Base-by-base conservation (phyloP, 192 early-diverging fungal genomes). In the Umbelopsis isabellina region DNA sequence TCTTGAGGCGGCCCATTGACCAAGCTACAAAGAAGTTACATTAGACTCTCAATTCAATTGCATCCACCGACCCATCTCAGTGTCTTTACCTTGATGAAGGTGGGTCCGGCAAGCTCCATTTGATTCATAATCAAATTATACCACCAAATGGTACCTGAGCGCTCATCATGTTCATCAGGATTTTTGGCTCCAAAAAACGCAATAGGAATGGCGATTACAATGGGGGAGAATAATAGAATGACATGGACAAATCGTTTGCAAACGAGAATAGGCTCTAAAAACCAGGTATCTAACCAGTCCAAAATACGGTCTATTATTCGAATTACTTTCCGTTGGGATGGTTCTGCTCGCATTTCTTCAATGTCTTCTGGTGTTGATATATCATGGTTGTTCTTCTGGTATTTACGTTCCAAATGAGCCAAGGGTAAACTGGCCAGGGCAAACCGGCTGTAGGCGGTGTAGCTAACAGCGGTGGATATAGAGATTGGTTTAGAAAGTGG, bases 1-100 rank as follows among this genome's bases (percentile, higher is more conserved):
- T 33, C 97, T 82, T 18, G 95, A 96, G 33, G 92, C 93, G 0
- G 95, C 92, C 92, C 95, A 99, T 85, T 99, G 97, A 6, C 92
- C 90, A 18, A 97, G 73, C 86, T 91, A 48, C 44, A 46, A 49
- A 53, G 27, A n/a, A 1, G 33, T 2, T 22, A 30, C 23, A 65
- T 18, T 21, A 22, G 22, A 22, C 12, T 61, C 15, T 71, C 37
- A 37, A 21, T 20, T 71, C n/a, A 50, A 46, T 55, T 23, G 8
- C 4, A 8, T 18, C 27, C 35, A 37, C 6, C 33, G 3, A 70
- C 12, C 25, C 2, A 46, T 46, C 9, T 15, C 4, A 48, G 12
- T 37, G 10, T 55, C 16, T 46, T 49, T 75, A 89, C 90, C 86
- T 99, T 99, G 68, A 97, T 95, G 80, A 97, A 99, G 11, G 97